phyloP scores from a whole-genome alignment of 148 eudicot genomes.

The Nepenthes mirabilis region DNA sequence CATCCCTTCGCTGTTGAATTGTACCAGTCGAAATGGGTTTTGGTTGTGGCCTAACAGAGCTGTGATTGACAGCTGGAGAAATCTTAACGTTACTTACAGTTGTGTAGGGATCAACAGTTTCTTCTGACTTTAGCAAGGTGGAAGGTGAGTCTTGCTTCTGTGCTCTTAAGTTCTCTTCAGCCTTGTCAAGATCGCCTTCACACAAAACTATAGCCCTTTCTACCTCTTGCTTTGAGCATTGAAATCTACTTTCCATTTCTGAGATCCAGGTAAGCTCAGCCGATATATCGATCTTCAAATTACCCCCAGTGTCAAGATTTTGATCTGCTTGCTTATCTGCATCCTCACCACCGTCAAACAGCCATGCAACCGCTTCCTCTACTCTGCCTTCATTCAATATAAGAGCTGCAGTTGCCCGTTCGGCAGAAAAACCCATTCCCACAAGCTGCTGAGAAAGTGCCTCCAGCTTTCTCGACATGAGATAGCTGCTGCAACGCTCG shows the following conservation, averaged over 20 bases:
- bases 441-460: conserved; percentile 84
- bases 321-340: conserved; percentile 41
- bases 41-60: conserved; percentile 29
- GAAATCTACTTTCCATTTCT: conserved; percentile 52
- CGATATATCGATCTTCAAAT: conserved; percentile 82
- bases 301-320: conserved; percentile 44
- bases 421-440: conserved; percentile 84
- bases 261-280: conserved; percentile 79
- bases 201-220: conserved; percentile 66
- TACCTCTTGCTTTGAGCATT: conserved; percentile 78
- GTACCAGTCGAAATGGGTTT: conserved; percentile 21
- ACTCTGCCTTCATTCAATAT: conserved; percentile 78
- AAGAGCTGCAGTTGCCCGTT: conserved; percentile 87
- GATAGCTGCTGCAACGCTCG: conserved; percentile 82
- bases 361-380: conserved; percentile 79
- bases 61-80: conserved; percentile 28
- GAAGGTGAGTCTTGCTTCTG: conserved; percentile 57
- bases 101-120: conserved; percentile 35
- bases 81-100: conserved; percentile 27
- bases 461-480: conserved; percentile 94
- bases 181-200: conserved; percentile 86
- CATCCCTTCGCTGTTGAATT: conserved; percentile 60
- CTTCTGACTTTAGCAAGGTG: conserved; percentile 40
- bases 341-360: conserved; percentile 69
- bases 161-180: conserved; percentile 50